Evolutionary conservation across 352 stramenopile species (phyloP).

Genomic region (Phytophthora hibernalis): DNA sequence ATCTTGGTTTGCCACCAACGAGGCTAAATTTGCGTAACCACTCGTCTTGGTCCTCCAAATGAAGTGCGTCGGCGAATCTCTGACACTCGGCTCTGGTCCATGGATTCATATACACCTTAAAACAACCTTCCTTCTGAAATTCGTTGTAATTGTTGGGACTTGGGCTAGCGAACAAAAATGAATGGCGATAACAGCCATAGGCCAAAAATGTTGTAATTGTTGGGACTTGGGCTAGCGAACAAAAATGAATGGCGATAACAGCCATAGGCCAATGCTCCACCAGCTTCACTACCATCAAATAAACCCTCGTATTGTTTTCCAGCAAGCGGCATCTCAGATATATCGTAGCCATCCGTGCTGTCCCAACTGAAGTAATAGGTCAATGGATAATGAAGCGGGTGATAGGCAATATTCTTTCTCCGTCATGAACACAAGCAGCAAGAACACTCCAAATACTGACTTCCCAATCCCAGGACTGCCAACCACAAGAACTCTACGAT

Average conservation of each 20-base stretch:
- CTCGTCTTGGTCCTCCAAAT: constrained; percentile 21
- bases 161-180: constrained; percentile 35
- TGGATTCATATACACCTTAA: constrained; percentile 40
- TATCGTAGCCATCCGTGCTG: constrained; percentile 4
- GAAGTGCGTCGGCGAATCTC: constrained; percentile 18
- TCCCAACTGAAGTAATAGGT: constrained; percentile 25
- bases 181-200: constrained; percentile 10
- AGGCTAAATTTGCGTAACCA: constrained; percentile 32
- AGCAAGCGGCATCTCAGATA: neutral
- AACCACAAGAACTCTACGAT: neutral
- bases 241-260: constrained; percentile 12
- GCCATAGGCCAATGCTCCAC: neutral
- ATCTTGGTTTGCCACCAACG: constrained; percentile 36
- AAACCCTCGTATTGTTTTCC: constrained; percentile 16
- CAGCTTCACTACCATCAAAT: constrained; percentile 19
- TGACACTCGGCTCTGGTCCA: constrained; percentile 36
- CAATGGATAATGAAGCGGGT: neutral
- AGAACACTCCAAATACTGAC: constrained; percentile 5
- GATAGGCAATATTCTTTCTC: constrained; percentile 34
- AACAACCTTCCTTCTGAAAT: constrained; percentile 33
- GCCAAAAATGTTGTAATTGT: constrained; percentile 27
- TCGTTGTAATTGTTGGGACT: constrained; percentile 28
- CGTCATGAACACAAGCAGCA: constrained; percentile 27
- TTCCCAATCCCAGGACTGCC: neutral
- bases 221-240: constrained; percentile 31